phyloP scores from a whole-genome alignment of 2,329 filamentous ascomycete genomes.

The Apiospora rasikravindrae region DNA sequence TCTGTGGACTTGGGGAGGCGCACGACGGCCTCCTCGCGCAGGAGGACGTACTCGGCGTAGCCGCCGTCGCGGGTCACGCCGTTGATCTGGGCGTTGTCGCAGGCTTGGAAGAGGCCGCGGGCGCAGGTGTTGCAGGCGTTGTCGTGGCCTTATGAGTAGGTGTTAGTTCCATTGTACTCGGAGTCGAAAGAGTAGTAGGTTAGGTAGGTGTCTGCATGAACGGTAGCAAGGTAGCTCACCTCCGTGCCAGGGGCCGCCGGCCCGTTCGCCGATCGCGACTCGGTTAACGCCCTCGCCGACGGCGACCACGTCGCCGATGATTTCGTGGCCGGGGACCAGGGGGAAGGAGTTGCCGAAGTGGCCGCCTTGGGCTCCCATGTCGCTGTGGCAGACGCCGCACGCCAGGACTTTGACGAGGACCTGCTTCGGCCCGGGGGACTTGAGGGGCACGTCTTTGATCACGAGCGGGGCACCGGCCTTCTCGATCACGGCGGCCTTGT shows the following conservation, averaged over 20 bases:
- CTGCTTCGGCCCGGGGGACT: conserved; percentile 59
- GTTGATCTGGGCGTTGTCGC: conserved; percentile 68
- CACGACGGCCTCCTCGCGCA: conserved; percentile 66
- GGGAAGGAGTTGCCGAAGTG: conserved; percentile 62
- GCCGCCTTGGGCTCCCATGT: conserved; percentile 54
- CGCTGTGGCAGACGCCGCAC: conserved; percentile 74
- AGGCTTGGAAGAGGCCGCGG: conserved; percentile 70
- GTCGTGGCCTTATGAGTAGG: conserved; percentile 58
- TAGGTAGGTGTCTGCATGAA: too few species aligned
- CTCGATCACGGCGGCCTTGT: conserved; percentile 68
- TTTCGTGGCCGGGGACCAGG: conserved; percentile 72
- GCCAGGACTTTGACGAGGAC: conserved; percentile 74
- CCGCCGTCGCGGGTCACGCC: conserved; percentile 71
- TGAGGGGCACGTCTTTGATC: conserved; percentile 65
- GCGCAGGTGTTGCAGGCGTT: conserved; percentile 66
- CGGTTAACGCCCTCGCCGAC: conserved; percentile 61
- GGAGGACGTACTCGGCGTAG: conserved; percentile 66
- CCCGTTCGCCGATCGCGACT: conserved; percentile 68
- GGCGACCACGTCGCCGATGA: conserved; percentile 70
- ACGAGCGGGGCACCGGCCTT: conserved; percentile 55
- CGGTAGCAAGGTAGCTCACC: too few species aligned
- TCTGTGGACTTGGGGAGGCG: conserved; percentile 58
- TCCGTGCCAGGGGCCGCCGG: conserved; percentile 74
- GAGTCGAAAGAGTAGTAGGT: too few species aligned
- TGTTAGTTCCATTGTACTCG: not conserved